Percentiles rank a stretch among this genome's conserved stretches.
These are phyloP conservation scores for Trifolium dubium DNA, from an alignment of 306 rosid species.

Conservation along the genomic window DNA sequence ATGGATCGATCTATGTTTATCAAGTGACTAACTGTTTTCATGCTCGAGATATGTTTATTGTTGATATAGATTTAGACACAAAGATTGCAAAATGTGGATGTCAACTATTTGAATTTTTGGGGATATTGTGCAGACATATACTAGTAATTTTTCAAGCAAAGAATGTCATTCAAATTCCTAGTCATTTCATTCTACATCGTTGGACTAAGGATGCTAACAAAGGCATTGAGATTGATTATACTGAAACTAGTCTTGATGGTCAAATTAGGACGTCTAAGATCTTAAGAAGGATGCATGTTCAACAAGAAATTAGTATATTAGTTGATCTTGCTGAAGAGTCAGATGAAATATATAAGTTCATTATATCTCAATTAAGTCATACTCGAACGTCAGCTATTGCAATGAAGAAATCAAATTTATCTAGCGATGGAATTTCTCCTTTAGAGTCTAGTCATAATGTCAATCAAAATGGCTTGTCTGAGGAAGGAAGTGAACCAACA, in stretches of 20 bases:
- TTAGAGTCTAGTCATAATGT: background rate
- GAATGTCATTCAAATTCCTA: background rate
- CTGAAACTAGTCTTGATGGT: background rate
- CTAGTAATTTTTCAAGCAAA: background rate
- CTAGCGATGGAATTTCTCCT: background rate
- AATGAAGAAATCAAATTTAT: background rate
- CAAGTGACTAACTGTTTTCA: too few species aligned
- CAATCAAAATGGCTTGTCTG: background rate
- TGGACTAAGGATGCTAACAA: constrained; percentile 10
- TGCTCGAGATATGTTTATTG: too few species aligned
- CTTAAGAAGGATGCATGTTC: constrained; percentile 9
- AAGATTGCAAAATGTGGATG: too few species aligned
- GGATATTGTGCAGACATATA: too few species aligned
- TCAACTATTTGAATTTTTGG: too few species aligned
- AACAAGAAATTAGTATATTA: background rate
- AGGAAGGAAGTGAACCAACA: background rate
- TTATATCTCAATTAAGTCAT: background rate
- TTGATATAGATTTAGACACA: too few species aligned
- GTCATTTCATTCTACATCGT: background rate
- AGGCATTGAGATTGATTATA: background rate
- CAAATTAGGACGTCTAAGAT: background rate
- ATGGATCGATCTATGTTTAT: too few species aligned
- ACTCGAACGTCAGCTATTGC: background rate
- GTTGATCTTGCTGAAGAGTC: constrained; percentile 2
- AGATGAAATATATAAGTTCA: background rate